phyloP scores from a whole-genome alignment of 2,329 filamentous ascomycete species.

The Colletotrichum salicis region DNA sequence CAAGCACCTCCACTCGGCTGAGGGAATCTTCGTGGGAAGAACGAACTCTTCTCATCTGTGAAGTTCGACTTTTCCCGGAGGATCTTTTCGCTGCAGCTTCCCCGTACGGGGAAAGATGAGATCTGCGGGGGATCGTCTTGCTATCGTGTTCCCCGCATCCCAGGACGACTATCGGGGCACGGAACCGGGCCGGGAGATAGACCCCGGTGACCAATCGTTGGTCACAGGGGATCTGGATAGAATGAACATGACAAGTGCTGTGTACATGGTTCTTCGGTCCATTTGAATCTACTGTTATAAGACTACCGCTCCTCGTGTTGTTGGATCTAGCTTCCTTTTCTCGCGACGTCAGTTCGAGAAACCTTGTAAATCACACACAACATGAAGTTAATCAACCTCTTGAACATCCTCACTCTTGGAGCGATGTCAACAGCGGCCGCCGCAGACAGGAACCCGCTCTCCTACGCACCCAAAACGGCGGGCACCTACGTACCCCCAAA shows the following conservation, averaged over 20 bases:
- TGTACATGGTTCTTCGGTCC: not conserved
- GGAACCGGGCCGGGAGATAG: not conserved
- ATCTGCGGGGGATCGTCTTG: conserved; percentile 5
- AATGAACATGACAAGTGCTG: not conserved
- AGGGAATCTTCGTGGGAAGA: not conserved
- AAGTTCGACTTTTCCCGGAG: not conserved
- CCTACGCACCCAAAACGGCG: conserved; percentile 9
- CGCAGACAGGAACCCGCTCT: not conserved
- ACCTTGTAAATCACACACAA: not conserved
- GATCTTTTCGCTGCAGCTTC: not conserved
- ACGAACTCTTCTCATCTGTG: not conserved
- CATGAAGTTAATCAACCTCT: not conserved
- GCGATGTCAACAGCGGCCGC: not conserved
- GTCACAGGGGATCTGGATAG: not conserved
- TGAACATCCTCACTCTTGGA: not conserved
- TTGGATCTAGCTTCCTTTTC: not conserved
- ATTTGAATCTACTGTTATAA: not conserved
- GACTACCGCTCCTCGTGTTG: not conserved
- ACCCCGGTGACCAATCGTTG: not conserved
- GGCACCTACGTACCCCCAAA: not conserved
- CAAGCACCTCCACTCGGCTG: not conserved
- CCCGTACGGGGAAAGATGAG: not conserved
- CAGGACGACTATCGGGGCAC: conserved; percentile 7
- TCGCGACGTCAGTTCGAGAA: not conserved
- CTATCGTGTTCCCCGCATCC: not conserved